phyloP scores from a whole-genome alignment of 2,329 filamentous ascomycete species.

The Didymella keratinophila region DNA sequence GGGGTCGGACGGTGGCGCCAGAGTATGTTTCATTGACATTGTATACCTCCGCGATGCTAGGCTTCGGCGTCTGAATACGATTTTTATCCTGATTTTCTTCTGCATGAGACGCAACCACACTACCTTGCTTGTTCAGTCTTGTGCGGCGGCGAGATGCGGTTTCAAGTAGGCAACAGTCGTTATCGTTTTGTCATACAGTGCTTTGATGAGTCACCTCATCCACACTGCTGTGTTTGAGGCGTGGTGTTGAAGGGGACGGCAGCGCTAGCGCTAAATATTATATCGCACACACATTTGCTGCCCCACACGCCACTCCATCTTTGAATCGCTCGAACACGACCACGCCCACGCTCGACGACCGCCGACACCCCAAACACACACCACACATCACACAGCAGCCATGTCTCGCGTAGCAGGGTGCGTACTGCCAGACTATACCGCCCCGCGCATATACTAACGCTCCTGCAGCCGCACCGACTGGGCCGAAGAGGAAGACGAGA shows the following conservation, averaged over 20 bases:
- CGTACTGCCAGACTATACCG: constrained; percentile 10
- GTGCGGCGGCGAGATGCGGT: neutral
- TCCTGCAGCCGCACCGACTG: constrained; percentile 74
- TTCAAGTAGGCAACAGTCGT: neutral
- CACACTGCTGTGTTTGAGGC: neutral
- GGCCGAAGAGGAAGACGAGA: constrained; percentile 89
- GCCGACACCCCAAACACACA: constrained; percentile 9
- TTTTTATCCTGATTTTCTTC: neutral
- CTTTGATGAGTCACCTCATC: neutral
- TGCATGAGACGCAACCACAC: neutral
- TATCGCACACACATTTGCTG: constrained; percentile 23
- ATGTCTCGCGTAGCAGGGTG: constrained; percentile 53
- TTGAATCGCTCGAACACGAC: constrained; percentile 23
- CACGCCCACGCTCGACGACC: constrained; percentile 14
- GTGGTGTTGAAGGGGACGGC: constrained; percentile 3
- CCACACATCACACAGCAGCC: constrained; percentile 24
- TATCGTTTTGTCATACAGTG: neutral
- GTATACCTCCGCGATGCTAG: neutral
- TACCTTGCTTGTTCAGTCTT: neutral
- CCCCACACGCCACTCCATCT: constrained; percentile 31
- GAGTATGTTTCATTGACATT: neutral
- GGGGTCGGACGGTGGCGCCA: neutral
- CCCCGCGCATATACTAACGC: constrained; percentile 14
- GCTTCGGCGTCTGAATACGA: neutral
- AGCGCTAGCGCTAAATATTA: constrained; percentile 22